Evolutionary conservation across 2,329 filamentous ascomycete genomes (phyloP).

Genomic region (Stagonosporopsis tanaceti): DNA sequence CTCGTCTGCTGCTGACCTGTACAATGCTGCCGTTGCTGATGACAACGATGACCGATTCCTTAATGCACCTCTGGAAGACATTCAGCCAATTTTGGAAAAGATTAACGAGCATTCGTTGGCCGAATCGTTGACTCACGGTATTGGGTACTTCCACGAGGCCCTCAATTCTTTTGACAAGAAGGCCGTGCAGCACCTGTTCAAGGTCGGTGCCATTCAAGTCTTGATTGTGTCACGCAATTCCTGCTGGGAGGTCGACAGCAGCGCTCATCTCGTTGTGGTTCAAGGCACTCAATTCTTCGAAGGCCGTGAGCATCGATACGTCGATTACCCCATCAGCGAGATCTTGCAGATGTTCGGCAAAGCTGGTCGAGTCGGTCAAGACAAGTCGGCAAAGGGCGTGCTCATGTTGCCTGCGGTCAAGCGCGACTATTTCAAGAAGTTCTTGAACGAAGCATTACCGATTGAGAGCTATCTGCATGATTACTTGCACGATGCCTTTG

Average conservation of each 20-base stretch:
- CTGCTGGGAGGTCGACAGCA: slow-evolving; percentile 92
- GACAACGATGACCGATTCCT: slow-evolving; percentile 95
- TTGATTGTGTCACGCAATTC: slow-evolving; percentile 84
- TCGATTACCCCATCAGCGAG: slow-evolving; percentile 94
- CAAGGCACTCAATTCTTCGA: slow-evolving; percentile 99
- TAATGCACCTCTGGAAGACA: slow-evolving; percentile 81
- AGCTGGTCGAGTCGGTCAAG: slow-evolving; percentile 78
- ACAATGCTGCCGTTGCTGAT: slow-evolving; percentile 86
- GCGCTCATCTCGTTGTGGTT: slow-evolving; percentile 88
- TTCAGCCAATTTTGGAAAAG: slow-evolving; percentile 80
- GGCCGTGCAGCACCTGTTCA: slow-evolving; percentile 92
- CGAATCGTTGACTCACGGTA: slow-evolving; percentile 89
- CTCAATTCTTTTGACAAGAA: slow-evolving; percentile 87
- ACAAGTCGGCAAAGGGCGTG: slow-evolving; percentile 87
- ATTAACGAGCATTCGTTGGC: slow-evolving; percentile 87
- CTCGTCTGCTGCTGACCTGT: slow-evolving; percentile 82
- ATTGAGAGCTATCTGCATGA: slow-evolving; percentile 94
- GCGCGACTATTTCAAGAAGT: slow-evolving; percentile 98
- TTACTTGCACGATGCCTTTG: slow-evolving; percentile 93
- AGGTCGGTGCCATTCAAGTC: slow-evolving; percentile 87
- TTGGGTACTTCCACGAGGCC: slow-evolving; percentile 97
- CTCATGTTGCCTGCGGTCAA: slow-evolving; percentile 95
- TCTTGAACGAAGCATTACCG: slow-evolving; percentile 92
- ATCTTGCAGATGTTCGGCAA: slow-evolving; percentile 98
- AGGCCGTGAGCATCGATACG: slow-evolving; percentile 93